Evolutionary conservation across 306 rosid species (phyloP).

Genomic region (Rosa persica): DNA sequence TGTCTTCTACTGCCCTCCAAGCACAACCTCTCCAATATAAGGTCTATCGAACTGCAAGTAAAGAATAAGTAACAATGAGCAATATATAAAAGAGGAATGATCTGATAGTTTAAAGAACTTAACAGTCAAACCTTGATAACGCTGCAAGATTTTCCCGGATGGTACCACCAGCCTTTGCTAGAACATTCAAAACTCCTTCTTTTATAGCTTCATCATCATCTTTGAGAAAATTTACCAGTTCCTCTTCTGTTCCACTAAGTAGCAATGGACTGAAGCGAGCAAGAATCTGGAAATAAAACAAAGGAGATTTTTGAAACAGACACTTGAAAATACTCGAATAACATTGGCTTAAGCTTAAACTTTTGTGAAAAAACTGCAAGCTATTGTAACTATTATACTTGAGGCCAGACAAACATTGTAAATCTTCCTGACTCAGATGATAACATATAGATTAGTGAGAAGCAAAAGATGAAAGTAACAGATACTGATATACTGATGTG

Average conservation of each 20-base stretch:
- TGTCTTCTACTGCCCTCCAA: constrained; percentile 93
- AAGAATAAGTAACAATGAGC: constrained; percentile 32
- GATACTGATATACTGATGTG: background rate
- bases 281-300: constrained; percentile 56
- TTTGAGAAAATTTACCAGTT: constrained; percentile 72
- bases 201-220: constrained; percentile 73
- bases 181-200: constrained; percentile 77
- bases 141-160: constrained; percentile 79
- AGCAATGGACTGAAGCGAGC: constrained; percentile 87
- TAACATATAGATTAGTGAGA: constrained; percentile 14
- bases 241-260: constrained; percentile 78
- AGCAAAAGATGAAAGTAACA: background rate
- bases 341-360: background rate
- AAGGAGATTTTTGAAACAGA: background rate
- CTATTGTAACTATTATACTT: background rate
- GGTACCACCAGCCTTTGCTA: constrained; percentile 95
- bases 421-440: background rate
- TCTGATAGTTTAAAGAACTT: constrained; percentile 16
- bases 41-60: constrained; percentile 80
- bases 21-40: constrained; percentile 81
- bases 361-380: constrained; percentile 17
- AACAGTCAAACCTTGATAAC: constrained; percentile 64
- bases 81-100: constrained; percentile 19
- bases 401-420: background rate
- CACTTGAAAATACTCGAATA: constrained; percentile 3